Base-by-base conservation (phyloP, 495 filamentous ascomycete genomes). In the Chaetomium fimeti region DNA sequence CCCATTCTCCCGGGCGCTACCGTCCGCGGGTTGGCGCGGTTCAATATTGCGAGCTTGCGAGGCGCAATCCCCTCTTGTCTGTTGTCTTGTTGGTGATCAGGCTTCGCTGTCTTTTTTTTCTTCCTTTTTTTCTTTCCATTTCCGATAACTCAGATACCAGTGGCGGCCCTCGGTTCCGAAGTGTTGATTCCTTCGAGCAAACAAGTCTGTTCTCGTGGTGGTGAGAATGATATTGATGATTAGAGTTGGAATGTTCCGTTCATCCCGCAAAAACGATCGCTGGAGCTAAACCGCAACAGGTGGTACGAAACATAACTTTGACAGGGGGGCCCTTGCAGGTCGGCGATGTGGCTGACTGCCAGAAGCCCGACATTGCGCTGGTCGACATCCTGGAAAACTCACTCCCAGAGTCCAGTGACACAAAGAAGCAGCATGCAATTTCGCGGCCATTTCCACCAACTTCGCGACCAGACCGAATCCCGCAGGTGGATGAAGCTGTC, bases 281-380 rank as follows among this genome's bases (percentile, higher is more conserved):
- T 24, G 36, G 16, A 24, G 36, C 65, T 59, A 66, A 48, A 54
- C 59, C 55, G 6, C 22, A 55, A 43, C 52, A 24, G 27, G 65
- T 15, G 8, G 16, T 47, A 60, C 64, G 55, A 63, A 56, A 57
- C 58, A 8, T 49, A 32, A 28, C 12, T 20, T 4, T 13, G 49
- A n/a, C 56, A n/a, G n/a, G 63, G 60, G 56, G n/a, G n/a, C 49
- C 60, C 61, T 57, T 53, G 53, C 22, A 62, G 63, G 66, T 63
- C 66, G 63, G 45, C 63, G 60, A 65, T 60, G 53, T 68, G 47
- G 36, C 45, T 43, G n/a, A 43, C 29, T 16, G 11, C 18, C 32
- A 36, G 40, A 3, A 43, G 59, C 59, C 57, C 59, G 53, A 45
- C 45, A 66, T 57, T 59, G 40, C 16, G 36, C n/a, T 28, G 6